phyloP scores from a whole-genome alignment of 495 filamentous ascomycete genomes.

The Aspergillus nanangensis region DNA sequence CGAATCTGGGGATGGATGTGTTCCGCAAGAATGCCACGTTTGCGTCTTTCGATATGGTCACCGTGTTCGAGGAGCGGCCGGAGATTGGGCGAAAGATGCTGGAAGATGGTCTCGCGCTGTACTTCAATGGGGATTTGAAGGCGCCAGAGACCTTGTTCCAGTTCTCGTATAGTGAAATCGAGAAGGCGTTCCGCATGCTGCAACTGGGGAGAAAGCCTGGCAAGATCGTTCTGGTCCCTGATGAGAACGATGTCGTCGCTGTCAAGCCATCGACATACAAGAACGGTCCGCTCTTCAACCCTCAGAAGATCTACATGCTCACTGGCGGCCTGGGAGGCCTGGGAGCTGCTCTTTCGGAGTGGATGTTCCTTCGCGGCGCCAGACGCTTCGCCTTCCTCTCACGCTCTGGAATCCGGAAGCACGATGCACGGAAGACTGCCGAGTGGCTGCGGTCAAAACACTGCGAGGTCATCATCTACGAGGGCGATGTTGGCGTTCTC shows the following conservation, averaged over 20 bases:
- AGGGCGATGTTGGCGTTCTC: background rate
- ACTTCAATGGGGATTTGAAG: slow-evolving; percentile 8
- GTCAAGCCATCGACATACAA: background rate
- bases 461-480: background rate
- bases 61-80: slow-evolving; percentile 16
- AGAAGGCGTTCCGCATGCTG: slow-evolving; percentile 49
- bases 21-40: slow-evolving; percentile 17
- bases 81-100: background rate
- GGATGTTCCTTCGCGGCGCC: background rate
- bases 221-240: slow-evolving; percentile 41
- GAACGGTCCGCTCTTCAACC: background rate
- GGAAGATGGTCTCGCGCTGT: slow-evolving; percentile 8
- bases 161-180: slow-evolving; percentile 22
- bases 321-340: background rate
- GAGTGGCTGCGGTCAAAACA: background rate
- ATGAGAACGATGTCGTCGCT: background rate
- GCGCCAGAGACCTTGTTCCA: background rate
- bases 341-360: background rate
- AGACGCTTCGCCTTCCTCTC: background rate
- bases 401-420: background rate
- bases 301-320: background rate
- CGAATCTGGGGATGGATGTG: slow-evolving; percentile 11
- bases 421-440: background rate
- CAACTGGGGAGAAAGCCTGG: slow-evolving; percentile 50
- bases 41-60: slow-evolving; percentile 12